Evolutionary conservation across 164 flowering plant species (phyloP), one percentile per base, ranked within the genome.

Genomic region (Magnolia sinica): DNA sequence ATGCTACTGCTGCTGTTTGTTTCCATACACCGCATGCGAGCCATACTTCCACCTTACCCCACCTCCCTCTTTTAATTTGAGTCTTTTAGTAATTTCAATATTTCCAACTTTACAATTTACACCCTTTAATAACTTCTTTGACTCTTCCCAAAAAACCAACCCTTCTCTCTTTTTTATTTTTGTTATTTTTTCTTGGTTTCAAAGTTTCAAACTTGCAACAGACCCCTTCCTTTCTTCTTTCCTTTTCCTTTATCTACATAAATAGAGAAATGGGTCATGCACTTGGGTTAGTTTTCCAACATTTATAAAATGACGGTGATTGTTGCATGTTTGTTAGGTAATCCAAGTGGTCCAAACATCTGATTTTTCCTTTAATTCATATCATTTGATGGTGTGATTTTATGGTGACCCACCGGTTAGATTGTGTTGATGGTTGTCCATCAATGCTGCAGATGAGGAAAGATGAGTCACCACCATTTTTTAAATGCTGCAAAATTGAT

Each of bases 181-280:
- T 10, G 61, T 55, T 16, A 13, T 55, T 55, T 55, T 74, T 79
- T 76, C 85, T 85, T 85, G 80, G 79, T 76, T 75, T 81, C 77
- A 59, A 85, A 83, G 86, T 78, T 80, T 84, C 81, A 79, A 82
- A 80, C 76, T 66, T 59, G 64, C 79, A 77, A 76, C 75, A 76
- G 79, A 78, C 24, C 37, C 8, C 29, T 22, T 65, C 6, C 74
- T 76, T 27, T 52, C 73, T 50, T 76, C 65, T 51, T 72, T 81
- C 78, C 84, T 84, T 85, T 67, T 81, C 85, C 82, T 86, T 65
- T 8, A 29, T 23, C 24, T 65, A 10, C 68, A 20, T 65, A 13
- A 65, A 65, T 13, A 65, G 8, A 83, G 85, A 81, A 85, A 82
- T 76, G 16, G 79, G 71, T 55, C 18, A 55, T 55, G 11, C 61